phyloP scores from a whole-genome alignment of 2,329 filamentous ascomycete species.

The Penicillium sp. region DNA sequence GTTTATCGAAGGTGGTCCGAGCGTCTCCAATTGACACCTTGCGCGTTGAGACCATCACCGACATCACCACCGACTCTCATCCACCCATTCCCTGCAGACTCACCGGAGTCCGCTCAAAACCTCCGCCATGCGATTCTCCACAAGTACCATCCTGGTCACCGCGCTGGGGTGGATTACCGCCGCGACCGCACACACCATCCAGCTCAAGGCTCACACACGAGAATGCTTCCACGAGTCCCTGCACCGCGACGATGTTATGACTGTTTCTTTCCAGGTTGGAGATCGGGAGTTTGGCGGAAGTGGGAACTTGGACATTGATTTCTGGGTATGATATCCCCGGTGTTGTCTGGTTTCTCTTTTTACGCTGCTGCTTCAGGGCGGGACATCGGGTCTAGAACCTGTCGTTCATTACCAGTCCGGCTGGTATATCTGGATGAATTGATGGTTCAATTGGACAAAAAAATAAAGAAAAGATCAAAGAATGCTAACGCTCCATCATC shows the following conservation, averaged over 20 bases:
- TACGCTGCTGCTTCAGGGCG: background rate
- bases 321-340: slow-evolving; percentile 69
- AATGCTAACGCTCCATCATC: slow-evolving; percentile 13
- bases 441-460: background rate
- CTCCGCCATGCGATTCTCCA: slow-evolving; percentile 41
- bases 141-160: slow-evolving; percentile 46
- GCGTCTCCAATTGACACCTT: slow-evolving; percentile 39
- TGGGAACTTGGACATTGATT: slow-evolving; percentile 93
- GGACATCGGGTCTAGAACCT: background rate
- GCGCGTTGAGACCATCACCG: slow-evolving; percentile 24
- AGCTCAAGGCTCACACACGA: slow-evolving; percentile 83
- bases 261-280: slow-evolving; percentile 95
- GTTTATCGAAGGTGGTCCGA: slow-evolving; percentile 32
- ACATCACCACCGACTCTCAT: slow-evolving; percentile 10
- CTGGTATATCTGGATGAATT: background rate
- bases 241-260: slow-evolving; percentile 95
- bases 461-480: background rate
- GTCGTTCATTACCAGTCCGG: too few species aligned
- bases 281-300: slow-evolving; percentile 93
- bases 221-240: slow-evolving; percentile 97
- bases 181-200: slow-evolving; percentile 85
- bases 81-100: slow-evolving; percentile 2
- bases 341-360: background rate
- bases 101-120: background rate
- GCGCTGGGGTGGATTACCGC: slow-evolving; percentile 57